Conservation (phyloP, 2,329 filamentous ascomycete genomes). For the Sarocladium brachiariae region DNA sequence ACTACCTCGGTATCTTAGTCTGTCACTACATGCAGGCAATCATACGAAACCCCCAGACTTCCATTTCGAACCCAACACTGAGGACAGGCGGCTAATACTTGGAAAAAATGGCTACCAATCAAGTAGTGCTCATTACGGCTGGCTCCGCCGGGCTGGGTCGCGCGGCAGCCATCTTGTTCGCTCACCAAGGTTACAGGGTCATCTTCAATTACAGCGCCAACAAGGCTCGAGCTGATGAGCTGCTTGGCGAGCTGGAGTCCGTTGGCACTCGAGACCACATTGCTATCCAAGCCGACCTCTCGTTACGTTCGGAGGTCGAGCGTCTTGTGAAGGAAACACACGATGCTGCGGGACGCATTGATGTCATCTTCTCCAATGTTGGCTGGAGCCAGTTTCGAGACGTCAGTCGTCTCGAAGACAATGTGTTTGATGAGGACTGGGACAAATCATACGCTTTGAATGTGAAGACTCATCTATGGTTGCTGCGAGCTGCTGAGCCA, state of each 20-base stretch:
- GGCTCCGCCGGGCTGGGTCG: conserved; percentile 63
- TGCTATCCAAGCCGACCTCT: conserved; percentile 61
- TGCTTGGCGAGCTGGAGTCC: conserved; percentile 48
- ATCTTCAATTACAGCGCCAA: conserved; percentile 68
- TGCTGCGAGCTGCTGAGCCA: conserved; percentile 47
- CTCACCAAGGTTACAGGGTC: conserved; percentile 59
- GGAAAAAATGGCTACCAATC: conserved; percentile 17
- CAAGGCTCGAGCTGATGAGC: conserved; percentile 48
- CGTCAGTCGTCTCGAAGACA: conserved; percentile 42
- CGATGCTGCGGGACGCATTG: conserved; percentile 54
- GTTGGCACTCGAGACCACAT: conserved; percentile 37
- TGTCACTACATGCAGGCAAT: too few species aligned
- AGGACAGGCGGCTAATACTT: too few species aligned
- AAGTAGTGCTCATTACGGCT: conserved; percentile 42
- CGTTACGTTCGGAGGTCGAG: conserved; percentile 49
- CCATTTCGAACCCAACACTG: too few species aligned
- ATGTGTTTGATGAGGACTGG: conserved; percentile 52
- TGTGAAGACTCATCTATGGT: conserved; percentile 55
- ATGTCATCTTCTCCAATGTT: conserved; percentile 72
- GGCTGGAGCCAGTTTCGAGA: conserved; percentile 44
- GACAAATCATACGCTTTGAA: conserved; percentile 54
- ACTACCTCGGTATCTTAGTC: too few species aligned
- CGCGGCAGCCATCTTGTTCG: conserved; percentile 59
- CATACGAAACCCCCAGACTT: too few species aligned
- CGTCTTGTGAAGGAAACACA: conserved; percentile 53